Base-by-base conservation (phyloP, 768 basidiomycete genomes). In the Cystofilobasidium bisporidii region DNA sequence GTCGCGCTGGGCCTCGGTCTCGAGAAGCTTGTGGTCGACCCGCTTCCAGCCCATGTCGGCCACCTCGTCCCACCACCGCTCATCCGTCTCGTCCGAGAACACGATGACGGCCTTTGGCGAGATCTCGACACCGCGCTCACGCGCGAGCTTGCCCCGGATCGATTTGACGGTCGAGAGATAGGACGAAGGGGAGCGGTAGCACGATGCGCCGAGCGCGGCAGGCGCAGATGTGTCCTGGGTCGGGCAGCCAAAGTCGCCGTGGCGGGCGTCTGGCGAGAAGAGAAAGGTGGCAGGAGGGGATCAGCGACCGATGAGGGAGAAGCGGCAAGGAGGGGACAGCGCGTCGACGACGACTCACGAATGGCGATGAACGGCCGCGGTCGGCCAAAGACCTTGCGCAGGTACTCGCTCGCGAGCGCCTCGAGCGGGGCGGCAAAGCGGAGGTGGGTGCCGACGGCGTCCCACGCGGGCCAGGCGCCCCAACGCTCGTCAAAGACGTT, bases 401-500 rank as follows among this genome's bases (percentile, higher is more conserved):
- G 53, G 28, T 64, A 64, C 53, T 57, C 53, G 38, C 14, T 20
- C n/a, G 50, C 63, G 3, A 41, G 24, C 53, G 36, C 20, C 36
- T 56, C 36, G 50, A 64, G 36, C n/a, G 63, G 53, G 5, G 24
- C 10, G 22, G 63, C 63, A 24, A 64, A 64, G 0, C n/a, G 50
- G 9, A 64, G 55, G 28, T 64, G 63, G 6, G 6, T 41, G 50
- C 63, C 63, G 3, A 43, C 53, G 2, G 30, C 4, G 15, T 36
- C 55, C 63, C 63, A 64, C 18, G 63, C 63, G 3, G 38, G 38
- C 63, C 63, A 64, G 3, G 14, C 28, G 15, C 50, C 43, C 63
- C 63, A 64, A 2, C 63, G 63, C 53, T 64, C 63, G 53, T 56
- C 53, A 28, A 64, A 64, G 15, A 20, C 12, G 63, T 55, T 56